Base-by-base conservation (phyloP, 192 early-diverging fungal genomes). In the Chytriomyces confervae region DNA sequence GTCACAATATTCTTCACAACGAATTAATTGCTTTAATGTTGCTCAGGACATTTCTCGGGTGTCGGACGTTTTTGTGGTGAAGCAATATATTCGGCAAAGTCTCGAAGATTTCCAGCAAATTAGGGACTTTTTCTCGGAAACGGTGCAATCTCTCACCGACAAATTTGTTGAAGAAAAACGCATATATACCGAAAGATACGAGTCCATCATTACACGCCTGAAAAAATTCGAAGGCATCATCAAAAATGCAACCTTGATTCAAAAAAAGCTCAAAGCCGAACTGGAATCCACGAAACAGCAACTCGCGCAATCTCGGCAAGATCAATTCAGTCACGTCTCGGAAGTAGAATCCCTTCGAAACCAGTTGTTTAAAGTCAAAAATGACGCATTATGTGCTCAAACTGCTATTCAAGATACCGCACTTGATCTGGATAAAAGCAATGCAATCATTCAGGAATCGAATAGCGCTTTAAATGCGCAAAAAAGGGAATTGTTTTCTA, bases 21-120 rank as follows among this genome's bases (percentile, higher is more conserved):
- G 11, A 57, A 18, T 0, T 27, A 64, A 11, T 11, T 16, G 18
- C 27, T 16, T 27, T 23, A 20, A 11, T 64, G 18, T 64, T n/a
- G 62, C 11, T 69, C 24, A 72, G 69, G 69, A 72, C 36, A 23
- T 72, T 47, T 27, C 9, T 53, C 50, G 57, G 57, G 27, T 72
- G 23, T 20, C 18, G 7, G 51, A 72, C 57, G 44, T 61, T 24
- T 60, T 57, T 48, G 8, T 57, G 8, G 9, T 72, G 27, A 72
- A 72, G n/a, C 49, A 72, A 23, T 51, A 57, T 13, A 72, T 72
- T 23, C 47, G 69, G 7, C 18, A 20, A 11, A 43, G 50, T 45
- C 50, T 72, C 13, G 69, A 72, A 53, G 69, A 72, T 72, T 61
- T 72, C 36, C 69, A 72, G 9, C 47, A 72, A 72, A 72, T 51